phyloP scores from a whole-genome alignment of 495 filamentous ascomycete genomes.

The Acidomyces sp. region DNA sequence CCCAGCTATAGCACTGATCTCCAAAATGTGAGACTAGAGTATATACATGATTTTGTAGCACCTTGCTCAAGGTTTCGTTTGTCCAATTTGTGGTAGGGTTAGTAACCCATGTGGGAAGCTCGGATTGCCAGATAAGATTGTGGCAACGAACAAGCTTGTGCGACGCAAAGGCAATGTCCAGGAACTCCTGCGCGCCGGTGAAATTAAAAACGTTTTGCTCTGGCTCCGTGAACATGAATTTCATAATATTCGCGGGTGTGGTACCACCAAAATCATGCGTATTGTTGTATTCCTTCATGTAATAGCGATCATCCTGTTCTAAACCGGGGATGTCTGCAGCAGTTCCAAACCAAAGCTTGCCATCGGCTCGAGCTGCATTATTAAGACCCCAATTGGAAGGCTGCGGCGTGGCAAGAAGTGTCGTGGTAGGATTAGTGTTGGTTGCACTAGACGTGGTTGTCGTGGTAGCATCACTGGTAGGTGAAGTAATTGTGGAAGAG shows the following conservation, averaged over 20 bases:
- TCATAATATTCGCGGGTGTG: slow-evolving; percentile 41
- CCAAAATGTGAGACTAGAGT: slow-evolving; percentile 22
- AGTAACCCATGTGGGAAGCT: slow-evolving; percentile 28
- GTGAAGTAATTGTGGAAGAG: not conserved
- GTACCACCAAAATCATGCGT: slow-evolving; percentile 39
- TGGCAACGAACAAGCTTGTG: slow-evolving; percentile 27
- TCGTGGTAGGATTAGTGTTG: slow-evolving; percentile 4
- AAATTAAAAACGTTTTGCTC: slow-evolving; percentile 28
- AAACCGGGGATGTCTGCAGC: slow-evolving; percentile 14
- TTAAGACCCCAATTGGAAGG: slow-evolving; percentile 6
- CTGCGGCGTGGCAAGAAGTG: slow-evolving; percentile 3
- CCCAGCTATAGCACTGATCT: slow-evolving; percentile 28
- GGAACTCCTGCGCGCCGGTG: slow-evolving; percentile 23
- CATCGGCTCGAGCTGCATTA: slow-evolving; percentile 9
- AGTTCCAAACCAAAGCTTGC: slow-evolving; percentile 19
- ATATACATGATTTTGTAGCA: slow-evolving; percentile 27
- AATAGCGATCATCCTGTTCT: slow-evolving; percentile 26
- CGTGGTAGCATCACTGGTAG: not conserved
- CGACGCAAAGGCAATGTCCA: slow-evolving; percentile 14
- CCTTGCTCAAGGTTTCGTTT: slow-evolving; percentile 19
- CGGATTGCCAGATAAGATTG: slow-evolving; percentile 27
- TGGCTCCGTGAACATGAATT: slow-evolving; percentile 36
- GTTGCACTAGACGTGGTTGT: slow-evolving; percentile 4
- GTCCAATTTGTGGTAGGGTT: slow-evolving; percentile 14
- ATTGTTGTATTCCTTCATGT: slow-evolving; percentile 31